These are phyloP conservation scores for Arachis hypogaea DNA, from an alignment of 306 rosid species.

Conservation along the genomic window DNA sequence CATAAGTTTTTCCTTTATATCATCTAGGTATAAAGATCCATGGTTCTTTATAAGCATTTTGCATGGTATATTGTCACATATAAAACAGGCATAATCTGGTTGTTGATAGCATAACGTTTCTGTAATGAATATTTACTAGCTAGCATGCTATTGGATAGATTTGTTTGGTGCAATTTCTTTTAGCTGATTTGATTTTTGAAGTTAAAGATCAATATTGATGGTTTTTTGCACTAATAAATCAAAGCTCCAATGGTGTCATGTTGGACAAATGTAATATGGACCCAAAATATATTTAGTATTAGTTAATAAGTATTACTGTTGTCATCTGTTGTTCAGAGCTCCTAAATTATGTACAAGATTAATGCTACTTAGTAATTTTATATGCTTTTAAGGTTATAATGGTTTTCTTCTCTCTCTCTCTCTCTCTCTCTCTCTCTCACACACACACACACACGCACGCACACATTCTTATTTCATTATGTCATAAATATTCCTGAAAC, in stretches of 20 bases:
- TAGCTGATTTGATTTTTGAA: slow-evolving; percentile 3
- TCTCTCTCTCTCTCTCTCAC: not conserved
- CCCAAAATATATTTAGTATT: not conserved
- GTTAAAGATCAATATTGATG: not conserved
- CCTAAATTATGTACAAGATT: not conserved
- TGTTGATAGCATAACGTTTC: slow-evolving; percentile 17
- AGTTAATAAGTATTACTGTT: slow-evolving; percentile 13
- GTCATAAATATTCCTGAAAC: slow-evolving; percentile 3
- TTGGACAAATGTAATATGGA: slow-evolving; percentile 7
- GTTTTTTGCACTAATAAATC: slow-evolving; percentile 1
- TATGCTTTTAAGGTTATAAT: slow-evolving; percentile 6
- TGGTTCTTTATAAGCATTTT: not conserved
- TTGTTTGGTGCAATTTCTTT: slow-evolving; percentile 3
- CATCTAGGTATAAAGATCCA: slow-evolving; percentile 4
- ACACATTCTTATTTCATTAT: slow-evolving; percentile 11
- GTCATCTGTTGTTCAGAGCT: slow-evolving; percentile 8
- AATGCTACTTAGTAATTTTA: slow-evolving; percentile 1
- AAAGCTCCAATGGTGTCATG: slow-evolving; percentile 22
- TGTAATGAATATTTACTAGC: slow-evolving; percentile 18
- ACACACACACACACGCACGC: too few relatives aligned
- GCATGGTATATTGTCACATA: slow-evolving; percentile 1
- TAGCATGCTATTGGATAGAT: slow-evolving; percentile 7
- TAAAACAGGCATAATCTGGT: slow-evolving; percentile 22
- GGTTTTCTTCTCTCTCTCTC: not conserved
- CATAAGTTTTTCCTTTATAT: slow-evolving; percentile 12